Base-by-base conservation (phyloP, 23 red algal species). In the Pyropia haitanensis region DNA sequence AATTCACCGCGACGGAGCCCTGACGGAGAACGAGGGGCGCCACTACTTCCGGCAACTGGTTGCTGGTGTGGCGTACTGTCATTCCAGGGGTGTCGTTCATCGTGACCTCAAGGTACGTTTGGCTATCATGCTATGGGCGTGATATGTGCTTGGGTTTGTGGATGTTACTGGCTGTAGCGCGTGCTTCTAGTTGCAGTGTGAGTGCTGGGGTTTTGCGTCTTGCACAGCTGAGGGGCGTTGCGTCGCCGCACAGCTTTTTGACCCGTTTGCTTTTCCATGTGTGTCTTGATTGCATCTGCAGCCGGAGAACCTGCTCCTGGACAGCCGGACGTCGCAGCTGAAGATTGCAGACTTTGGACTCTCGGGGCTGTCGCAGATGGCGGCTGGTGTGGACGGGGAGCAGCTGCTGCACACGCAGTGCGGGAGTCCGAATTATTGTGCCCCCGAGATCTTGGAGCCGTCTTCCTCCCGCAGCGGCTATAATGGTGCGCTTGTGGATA, bases 41-140 rank as follows among this genome's bases (percentile, higher is more conserved):
- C 73, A 64, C 25, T 98, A 86, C 49, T 98, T 98, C 69, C 94
- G 82, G 18, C 94, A 98, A 62, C 85, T 98, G 15, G 85, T 98
- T 16, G 88, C 78, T 61, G 94, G 94, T 5, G 85, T 98, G 21
- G 85, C 88, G 22, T 98, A 98, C 51, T 98, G 94, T 76, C 94
- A 98, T 52, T 56, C 78, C 26, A 60, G 94, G n/a, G 78, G 79
- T 51, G 85, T 98, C n/a, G 80, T 73, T 76, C 94, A 98, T 61
- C 73, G 94, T 15, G 94, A 98, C 73, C 58, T 98, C 10, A 98
- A 90, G 39, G 39, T 46, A 46, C 13, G 39, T 46, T 46, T 6
- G 10, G 39, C 39, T 12, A 12, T 46, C 10, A 9, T 46, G 39
- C 39, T 46, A 13, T 46, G 4, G 2, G 0, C 10, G 2, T 46